Evolutionary conservation across 306 rosid species (phyloP), one percentile per base, ranked within the genome.

Genomic region (Herpetospermum pedunculosum): DNA sequence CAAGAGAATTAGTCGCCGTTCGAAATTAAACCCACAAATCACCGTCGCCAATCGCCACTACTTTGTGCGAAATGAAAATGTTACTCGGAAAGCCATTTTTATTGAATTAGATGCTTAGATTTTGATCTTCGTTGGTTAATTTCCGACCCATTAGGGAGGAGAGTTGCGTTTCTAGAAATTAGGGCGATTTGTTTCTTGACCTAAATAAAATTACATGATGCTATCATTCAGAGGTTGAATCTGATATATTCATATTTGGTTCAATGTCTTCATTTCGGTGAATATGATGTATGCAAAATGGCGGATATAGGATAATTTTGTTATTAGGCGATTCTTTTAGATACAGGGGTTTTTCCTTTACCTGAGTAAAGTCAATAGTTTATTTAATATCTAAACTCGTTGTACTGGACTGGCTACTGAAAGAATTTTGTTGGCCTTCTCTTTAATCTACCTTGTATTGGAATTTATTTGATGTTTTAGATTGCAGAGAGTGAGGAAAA

Each of bases 401-500:
- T 68, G 16, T 40, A 63, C 14, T n/a, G 21, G 25, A 63, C 14
- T n/a, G 21, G 25, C 21, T 34, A 28, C 28, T 30, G 44, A 32
- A 64, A 64, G 49, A n/a, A 32, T 28, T 71, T 41, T 23, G 3
- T 80, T 57, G 46, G 34, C 18, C 23, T 35, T 79, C 28, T 25
- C 38, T 69, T 35, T 23, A 35, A 40, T 63, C 32, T 72, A 41
- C 53, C 49, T 25, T 28, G 76, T 14, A 52, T 77, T 84, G 78
- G 68, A 80, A 79, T 86, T 93, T 78, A 89, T 92, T 88, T 81
- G 84, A 60, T 58, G 49, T 69, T 78, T 52, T 84, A 83, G 87
- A 83, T 87, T 87, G 81, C 99, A 95, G 97, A 89, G 84, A 87
- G 77, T 79, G 88, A 89, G 79, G 92, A 89, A 70, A 92, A 85